Evolutionary conservation across 495 filamentous ascomycete genomes (phyloP).

Genomic region (Talaromyces trachyspermus): DNA sequence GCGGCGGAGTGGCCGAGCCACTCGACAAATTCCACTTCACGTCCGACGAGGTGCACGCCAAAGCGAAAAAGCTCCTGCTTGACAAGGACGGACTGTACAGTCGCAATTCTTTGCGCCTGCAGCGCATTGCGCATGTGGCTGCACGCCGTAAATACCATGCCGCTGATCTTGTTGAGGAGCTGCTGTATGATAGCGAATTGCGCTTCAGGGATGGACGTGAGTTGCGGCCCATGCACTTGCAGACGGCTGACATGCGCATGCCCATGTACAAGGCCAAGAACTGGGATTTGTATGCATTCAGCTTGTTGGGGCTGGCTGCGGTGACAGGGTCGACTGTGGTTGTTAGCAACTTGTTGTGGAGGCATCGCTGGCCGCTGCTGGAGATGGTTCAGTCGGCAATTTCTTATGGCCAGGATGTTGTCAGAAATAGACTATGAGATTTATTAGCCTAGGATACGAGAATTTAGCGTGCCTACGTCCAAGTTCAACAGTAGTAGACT

Average conservation of each 20-base stretch:
- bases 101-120: slow-evolving; percentile 21
- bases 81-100: slow-evolving; percentile 14
- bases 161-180: slow-evolving; percentile 32
- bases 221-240: slow-evolving; percentile 28
- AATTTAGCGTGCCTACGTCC: too few species aligned
- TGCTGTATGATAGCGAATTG: slow-evolving; percentile 27
- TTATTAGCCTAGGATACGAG: too few species aligned
- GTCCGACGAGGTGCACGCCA: slow-evolving; percentile 18
- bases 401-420: slow-evolving; percentile 3
- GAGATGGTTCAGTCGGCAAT: slow-evolving; percentile 7
- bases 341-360: slow-evolving; percentile 9
- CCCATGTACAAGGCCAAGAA: slow-evolving; percentile 26
- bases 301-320: slow-evolving; percentile 8
- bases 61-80: slow-evolving; percentile 15
- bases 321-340: slow-evolving; percentile 7
- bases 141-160: slow-evolving; percentile 25
- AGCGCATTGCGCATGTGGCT: slow-evolving; percentile 26
- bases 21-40: slow-evolving; percentile 28
- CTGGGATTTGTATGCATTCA: slow-evolving; percentile 17
- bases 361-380: background rate
- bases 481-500: too few species aligned
- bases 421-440: too few species aligned
- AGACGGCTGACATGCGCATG: slow-evolving; percentile 36
- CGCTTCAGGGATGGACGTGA: slow-evolving; percentile 13
- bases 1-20: slow-evolving; percentile 19